Evolutionary conservation across 345 rosid species (phyloP), one percentile per base, ranked within the genome.

Genomic region (Eucalyptus fibrosa): DNA sequence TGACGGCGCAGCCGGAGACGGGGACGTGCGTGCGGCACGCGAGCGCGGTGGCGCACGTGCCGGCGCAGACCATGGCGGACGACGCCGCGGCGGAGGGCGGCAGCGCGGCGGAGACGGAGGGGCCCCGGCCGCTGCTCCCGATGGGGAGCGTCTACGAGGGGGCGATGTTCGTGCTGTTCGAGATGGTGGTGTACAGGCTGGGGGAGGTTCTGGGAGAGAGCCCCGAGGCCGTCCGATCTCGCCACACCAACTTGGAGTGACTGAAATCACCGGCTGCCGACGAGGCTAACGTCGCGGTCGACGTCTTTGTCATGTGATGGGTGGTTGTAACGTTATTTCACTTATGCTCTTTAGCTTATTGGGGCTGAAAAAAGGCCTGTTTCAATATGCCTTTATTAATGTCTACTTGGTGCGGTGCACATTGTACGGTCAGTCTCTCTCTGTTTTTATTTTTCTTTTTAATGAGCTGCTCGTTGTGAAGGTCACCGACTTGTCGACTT

Each of bases 61-160:
- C 97, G 50, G 99, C 98, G 23, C 96, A 94, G 93, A 97, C 99
- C 19, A 97, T 97, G 98, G 98, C 97, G 12, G 91, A 93, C 50
- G 97, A 94, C 62, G 92, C 87, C 6, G 93, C 16, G 7, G 94
- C 42, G 18, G 90, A 42, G 18, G 47, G 89, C 3, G 62, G 62
- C 30, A 1, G 60, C 26, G 30, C 1, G 50, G 15, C 50, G 50
- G 50, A 5, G 7, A 59, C 47, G 55, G 69, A 42, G 9, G 90
- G 51, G 17, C 42, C 90, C 3, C 88, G 96, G 91, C 87, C 87
- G 90, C 87, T 97, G 94, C 88, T 97, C 92, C 99, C 99, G 81
- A 97, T 97, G 99, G 99, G 98, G 60, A 97, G 98, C 92, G 94
- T 94, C 45, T 97, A 95, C 87, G 99, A 96, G 92, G 98, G 99